A percentile compares a stretch with the other conserved stretches of the same genome.
phyloP scores from a whole-genome alignment of 2,329 filamentous ascomycete species.

The Phialocephala sp. region DNA sequence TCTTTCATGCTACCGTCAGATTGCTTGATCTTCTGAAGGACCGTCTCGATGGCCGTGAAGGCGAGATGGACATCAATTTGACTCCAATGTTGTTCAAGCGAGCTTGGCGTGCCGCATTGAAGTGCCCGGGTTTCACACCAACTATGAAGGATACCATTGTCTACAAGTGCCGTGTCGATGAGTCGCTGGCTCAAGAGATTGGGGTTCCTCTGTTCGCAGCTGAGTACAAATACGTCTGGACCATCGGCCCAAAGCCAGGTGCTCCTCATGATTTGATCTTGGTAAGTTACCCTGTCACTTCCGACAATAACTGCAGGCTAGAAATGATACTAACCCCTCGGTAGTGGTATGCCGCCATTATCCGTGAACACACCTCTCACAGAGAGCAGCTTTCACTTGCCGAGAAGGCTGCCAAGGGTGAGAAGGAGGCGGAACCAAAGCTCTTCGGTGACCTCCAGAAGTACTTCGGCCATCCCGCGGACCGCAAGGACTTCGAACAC shows the following conservation, averaged over 20 bases:
- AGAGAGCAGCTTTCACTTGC: conserved; percentile 49
- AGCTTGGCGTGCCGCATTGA: conserved; percentile 57
- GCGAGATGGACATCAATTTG: conserved; percentile 51
- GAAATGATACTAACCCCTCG: conserved; percentile 20
- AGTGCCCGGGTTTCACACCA: conserved; percentile 65
- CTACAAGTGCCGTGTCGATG: conserved; percentile 46
- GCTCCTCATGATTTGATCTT: conserved; percentile 59
- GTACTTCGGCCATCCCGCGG: conserved; percentile 50
- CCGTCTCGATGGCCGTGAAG: conserved; percentile 44
- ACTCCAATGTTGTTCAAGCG: conserved; percentile 60
- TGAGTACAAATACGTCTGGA: conserved; percentile 59
- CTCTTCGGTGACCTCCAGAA: conserved; percentile 52
- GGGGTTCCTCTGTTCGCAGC: conserved; percentile 55
- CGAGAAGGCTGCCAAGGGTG: conserved; percentile 45
- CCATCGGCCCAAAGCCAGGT: conserved; percentile 55
- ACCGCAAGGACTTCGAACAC: conserved; percentile 40
- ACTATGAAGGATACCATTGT: conserved; percentile 66
- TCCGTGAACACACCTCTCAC: conserved; percentile 57
- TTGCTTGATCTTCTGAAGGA: conserved; percentile 54
- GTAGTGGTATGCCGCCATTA: conserved; percentile 62
- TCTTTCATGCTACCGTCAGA: conserved; percentile 57
- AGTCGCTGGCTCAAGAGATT: conserved; percentile 46
- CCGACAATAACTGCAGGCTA: not conserved
- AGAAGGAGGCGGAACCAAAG: conserved; percentile 18
- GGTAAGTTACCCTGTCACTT: conserved; percentile 47